Evolutionary conservation across 345 rosid species (phyloP).

Genomic region (Ricinus communis): DNA sequence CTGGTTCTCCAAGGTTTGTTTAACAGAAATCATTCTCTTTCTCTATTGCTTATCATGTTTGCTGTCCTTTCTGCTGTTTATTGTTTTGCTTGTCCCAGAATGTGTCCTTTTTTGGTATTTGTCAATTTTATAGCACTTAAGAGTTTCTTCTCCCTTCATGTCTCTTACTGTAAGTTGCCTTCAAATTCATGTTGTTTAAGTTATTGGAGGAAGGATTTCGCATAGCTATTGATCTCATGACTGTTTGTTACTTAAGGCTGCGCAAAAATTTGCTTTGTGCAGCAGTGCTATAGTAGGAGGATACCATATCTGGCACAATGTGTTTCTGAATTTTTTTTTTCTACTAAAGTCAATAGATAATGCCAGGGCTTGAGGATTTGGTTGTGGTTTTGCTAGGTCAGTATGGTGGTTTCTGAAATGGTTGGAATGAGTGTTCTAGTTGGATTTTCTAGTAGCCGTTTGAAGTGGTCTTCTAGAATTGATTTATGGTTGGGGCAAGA

Average conservation of each 20-base stretch:
- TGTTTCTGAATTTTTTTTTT: background rate
- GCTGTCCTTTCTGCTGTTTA: background rate
- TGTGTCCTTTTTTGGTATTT: background rate
- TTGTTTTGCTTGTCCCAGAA: background rate
- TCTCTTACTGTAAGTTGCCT: background rate
- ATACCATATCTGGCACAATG: background rate
- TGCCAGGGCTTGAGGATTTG: background rate
- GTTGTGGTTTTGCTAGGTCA: background rate
- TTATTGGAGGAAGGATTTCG: background rate
- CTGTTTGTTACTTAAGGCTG: background rate
- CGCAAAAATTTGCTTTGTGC: background rate
- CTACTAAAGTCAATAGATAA: no score
- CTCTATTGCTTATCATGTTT: background rate
- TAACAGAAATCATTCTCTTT: background rate
- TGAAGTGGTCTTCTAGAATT: no score
- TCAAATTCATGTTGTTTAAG: background rate
- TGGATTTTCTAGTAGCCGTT: no score
- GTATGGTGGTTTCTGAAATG: no score
- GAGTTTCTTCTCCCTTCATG: background rate
- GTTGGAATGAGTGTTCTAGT: no score
- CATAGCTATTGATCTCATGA: background rate
- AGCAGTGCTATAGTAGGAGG: background rate
- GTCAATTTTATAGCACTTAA: background rate
- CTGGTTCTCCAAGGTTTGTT: slow-evolving; percentile 58
- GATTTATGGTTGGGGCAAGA: no score